phyloP scores from a whole-genome alignment of 179 eudicot genomes.

The Silene noctiflora region DNA sequence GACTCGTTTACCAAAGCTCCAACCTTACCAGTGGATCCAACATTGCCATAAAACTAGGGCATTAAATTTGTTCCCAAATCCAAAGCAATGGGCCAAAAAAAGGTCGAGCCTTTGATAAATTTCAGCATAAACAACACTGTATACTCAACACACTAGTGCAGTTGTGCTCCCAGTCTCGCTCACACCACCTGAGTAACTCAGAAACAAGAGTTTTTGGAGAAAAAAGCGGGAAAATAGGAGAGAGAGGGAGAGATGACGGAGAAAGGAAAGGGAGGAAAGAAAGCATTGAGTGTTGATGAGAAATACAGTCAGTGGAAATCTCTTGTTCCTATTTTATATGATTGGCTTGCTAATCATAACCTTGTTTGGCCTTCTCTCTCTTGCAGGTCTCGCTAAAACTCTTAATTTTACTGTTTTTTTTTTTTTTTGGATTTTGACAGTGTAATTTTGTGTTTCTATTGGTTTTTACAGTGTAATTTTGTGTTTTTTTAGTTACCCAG shows the following conservation, averaged over 20 bases:
- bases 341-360: conserved; percentile 92
- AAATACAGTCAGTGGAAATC: conserved; percentile 85
- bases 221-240: conserved; percentile 8
- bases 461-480: neutral
- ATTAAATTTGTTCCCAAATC: too few species aligned
- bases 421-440: neutral
- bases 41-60: too few species aligned
- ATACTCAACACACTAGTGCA: too few species aligned
- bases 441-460: neutral
- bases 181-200: too few species aligned
- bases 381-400: conserved; percentile 52
- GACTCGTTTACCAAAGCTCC: too few species aligned
- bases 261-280: conserved; percentile 28
- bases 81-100: too few species aligned
- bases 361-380: conserved; percentile 97
- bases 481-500: neutral
- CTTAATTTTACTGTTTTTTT: neutral
- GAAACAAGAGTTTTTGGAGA: neutral
- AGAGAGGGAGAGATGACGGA: conserved; percentile 16
- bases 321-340: conserved; percentile 80
- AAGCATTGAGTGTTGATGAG: conserved; percentile 54
- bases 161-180: too few species aligned
- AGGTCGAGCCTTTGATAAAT: too few species aligned
- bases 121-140: too few species aligned
- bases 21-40: too few species aligned